Evolutionary conservation across 1,139 yeast species (phyloP).

Genomic region (Zhuliangozyma parablackwelliae): DNA sequence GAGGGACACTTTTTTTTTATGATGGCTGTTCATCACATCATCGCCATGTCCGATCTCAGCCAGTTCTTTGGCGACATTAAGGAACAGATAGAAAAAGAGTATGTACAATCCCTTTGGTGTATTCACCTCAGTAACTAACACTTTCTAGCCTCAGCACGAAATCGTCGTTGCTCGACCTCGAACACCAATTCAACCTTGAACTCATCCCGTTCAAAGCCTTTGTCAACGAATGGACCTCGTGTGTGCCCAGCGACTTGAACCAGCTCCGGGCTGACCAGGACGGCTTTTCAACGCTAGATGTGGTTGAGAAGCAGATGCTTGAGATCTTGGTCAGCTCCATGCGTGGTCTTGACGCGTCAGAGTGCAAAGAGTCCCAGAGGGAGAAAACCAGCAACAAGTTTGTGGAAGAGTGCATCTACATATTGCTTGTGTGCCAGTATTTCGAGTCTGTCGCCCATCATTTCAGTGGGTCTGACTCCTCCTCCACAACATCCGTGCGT

Average conservation of each 20-base stretch:
- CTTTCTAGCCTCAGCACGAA: constrained; percentile 7
- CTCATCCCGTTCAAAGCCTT: constrained; percentile 8
- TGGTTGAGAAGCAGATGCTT: too few relatives aligned
- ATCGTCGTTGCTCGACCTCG: constrained; percentile 11
- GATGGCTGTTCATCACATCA: background rate
- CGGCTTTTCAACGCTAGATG: background rate
- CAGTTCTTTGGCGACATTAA: constrained; percentile 9
- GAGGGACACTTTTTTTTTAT: background rate
- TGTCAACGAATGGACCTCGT: constrained; percentile 7
- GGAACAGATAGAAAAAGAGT: constrained; percentile 12
- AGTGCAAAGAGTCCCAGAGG: constrained; percentile 16
- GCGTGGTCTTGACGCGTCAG: constrained; percentile 5
- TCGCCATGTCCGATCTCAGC: constrained; percentile 8
- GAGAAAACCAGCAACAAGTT: constrained; percentile 18
- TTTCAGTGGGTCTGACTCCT: constrained; percentile 1
- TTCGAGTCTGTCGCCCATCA: constrained; percentile 14
- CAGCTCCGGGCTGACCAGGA: too few relatives aligned
- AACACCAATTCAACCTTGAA: constrained; percentile 10
- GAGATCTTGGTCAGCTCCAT: too few relatives aligned
- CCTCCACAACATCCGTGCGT: too few relatives aligned
- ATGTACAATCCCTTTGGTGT: constrained; percentile 1
- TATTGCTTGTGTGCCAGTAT: constrained; percentile 17
- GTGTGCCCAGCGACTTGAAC: constrained; percentile 5
- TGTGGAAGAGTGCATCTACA: constrained; percentile 18
- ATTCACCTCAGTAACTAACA: constrained; percentile 3